These are phyloP conservation scores for Elongisporangium undulatum DNA, from an alignment of 352 stramenopile genomes.

Conservation along the genomic window DNA sequence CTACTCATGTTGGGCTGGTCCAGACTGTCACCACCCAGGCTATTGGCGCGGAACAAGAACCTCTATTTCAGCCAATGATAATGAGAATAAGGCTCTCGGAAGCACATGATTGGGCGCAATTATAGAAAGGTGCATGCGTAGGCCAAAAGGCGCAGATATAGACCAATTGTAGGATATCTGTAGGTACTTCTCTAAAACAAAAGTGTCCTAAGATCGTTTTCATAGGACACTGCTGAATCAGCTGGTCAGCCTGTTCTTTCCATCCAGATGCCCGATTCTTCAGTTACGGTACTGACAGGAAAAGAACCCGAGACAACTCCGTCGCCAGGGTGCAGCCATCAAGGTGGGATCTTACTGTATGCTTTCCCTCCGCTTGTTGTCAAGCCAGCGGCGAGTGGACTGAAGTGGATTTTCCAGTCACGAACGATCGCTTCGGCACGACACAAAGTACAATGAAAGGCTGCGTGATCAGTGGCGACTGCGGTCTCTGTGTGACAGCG, in stretches of 20 bases:
- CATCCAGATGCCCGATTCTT: not conserved
- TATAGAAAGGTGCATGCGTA: not conserved
- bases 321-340: not conserved
- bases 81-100: not conserved
- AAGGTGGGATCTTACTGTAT: not conserved
- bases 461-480: not conserved
- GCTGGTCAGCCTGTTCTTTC: not conserved
- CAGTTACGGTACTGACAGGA: not conserved
- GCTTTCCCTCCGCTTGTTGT: not conserved
- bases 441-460: not conserved
- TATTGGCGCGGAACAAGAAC: not conserved
- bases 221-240: not conserved
- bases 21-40: not conserved
- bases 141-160: not conserved
- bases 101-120: not conserved
- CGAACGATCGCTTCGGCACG: not conserved
- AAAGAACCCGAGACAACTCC: not conserved
- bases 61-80: not conserved
- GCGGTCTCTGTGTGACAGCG: not conserved
- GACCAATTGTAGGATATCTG: not conserved
- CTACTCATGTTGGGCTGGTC: not conserved
- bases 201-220: too few relatives aligned
- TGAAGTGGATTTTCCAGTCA: too few relatives aligned
- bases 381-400: too few relatives aligned
- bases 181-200: too few relatives aligned